Evolutionary conservation across 2,329 filamentous ascomycete genomes (phyloP), one percentile per base, ranked within the genome.

Genomic region (Ceratocystis diversiconidia): DNA sequence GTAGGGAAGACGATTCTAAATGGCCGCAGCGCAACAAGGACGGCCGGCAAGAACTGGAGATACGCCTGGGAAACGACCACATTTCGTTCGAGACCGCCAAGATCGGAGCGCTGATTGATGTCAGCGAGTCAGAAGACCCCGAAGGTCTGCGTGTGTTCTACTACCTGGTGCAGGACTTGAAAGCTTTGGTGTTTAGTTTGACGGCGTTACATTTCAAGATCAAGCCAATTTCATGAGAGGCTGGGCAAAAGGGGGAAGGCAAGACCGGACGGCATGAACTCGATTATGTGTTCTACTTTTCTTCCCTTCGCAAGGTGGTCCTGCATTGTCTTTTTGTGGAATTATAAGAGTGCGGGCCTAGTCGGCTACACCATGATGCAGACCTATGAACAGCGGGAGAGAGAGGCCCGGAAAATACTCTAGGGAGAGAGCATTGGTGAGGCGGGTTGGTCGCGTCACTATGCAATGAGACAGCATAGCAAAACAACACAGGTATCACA

Each of bases 11-110:
- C 73, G 94, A 99, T 75, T 89, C 86, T 30, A 96, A 96, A 75
- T 99, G 94, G 94, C 94, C 94, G 0, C 90, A 95, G 76, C 99
- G 97, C 83, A 99, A 99, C 79, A 97, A 97, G 78, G 94, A 99
- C 72, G 94, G 94, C 44, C 85, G 92, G 69, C 94, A 99, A 75
- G 94, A 99, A 77, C 81, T 99, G 61, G 94, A 99, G 76, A 96
- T 99, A 67, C 84, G 92, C 61, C 75, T 99, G 65, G 94, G 92
- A 52, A 94, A 88, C 72, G 94, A 99, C 69, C 92, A 97, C 75
- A 97, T 99, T 71, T 95, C 91, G 1, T 99, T 99, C 70, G 94
- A 99, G 92, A 99, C 94, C 36, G 94, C 94, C 44, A 99, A 99
- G 78, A 97, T 99, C 70, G 94, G 94, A 68, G 97, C 94, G 7